Percentiles rank a stretch among this genome's conserved stretches.
These are phyloP conservation scores for Hypoxylon sp. DNA, from an alignment of 2,329 filamentous ascomycete genomes.

Conservation along the genomic window DNA sequence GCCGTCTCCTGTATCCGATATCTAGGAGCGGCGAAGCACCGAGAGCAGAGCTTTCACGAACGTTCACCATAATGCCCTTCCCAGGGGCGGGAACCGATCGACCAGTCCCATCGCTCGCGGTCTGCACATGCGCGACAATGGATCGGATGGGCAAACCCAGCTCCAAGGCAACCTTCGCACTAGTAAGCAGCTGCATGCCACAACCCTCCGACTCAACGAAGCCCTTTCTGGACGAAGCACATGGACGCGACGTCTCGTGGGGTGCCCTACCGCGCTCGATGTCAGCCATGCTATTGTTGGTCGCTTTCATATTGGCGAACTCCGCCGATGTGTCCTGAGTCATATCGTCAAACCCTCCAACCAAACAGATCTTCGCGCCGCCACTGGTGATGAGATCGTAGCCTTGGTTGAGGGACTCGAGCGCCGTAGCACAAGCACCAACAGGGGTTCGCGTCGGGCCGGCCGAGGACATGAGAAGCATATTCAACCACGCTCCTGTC, in stretches of 20 bases:
- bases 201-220: slow-evolving; percentile 58
- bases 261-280: slow-evolving; percentile 50
- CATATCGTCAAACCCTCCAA: slow-evolving; percentile 57
- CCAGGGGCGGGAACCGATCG: slow-evolving; percentile 59
- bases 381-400: slow-evolving; percentile 54
- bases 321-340: slow-evolving; percentile 51
- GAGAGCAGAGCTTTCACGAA: slow-evolving; percentile 42
- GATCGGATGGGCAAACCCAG: slow-evolving; percentile 56
- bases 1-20: slow-evolving; percentile 49
- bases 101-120: slow-evolving; percentile 54
- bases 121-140: slow-evolving; percentile 54
- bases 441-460: slow-evolving; percentile 57
- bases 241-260: slow-evolving; percentile 56
- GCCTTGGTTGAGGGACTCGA: slow-evolving; percentile 57
- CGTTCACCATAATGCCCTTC: slow-evolving; percentile 55
- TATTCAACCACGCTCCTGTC: slow-evolving; percentile 58
- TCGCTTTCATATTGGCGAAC: slow-evolving; percentile 58
- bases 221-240: slow-evolving; percentile 53
- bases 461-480: slow-evolving; percentile 57
- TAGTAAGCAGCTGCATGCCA: slow-evolving; percentile 56
- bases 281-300: slow-evolving; percentile 53
- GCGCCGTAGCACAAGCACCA: slow-evolving; percentile 57
- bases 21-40: slow-evolving; percentile 49
- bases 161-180: slow-evolving; percentile 55
- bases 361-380: slow-evolving; percentile 53